These are phyloP conservation scores for Huntiella moniliformis DNA, from an alignment of 2,329 filamentous ascomycete genomes.

Conservation along the genomic window DNA sequence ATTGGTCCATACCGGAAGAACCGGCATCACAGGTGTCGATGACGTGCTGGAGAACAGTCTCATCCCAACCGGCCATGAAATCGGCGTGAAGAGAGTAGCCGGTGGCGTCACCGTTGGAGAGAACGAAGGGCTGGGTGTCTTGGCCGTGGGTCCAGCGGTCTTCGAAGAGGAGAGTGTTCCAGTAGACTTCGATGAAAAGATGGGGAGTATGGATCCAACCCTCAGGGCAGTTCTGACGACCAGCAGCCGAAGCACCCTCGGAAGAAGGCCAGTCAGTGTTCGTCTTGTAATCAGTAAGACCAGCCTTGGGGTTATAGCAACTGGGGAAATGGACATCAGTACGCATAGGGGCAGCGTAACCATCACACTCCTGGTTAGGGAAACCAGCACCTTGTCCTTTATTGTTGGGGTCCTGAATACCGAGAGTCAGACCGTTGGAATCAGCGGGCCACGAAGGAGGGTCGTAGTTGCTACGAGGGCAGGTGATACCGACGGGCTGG, in stretches of 20 bases:
- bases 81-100: slow-evolving; percentile 55
- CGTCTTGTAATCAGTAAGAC: slow-evolving; percentile 38
- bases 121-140: slow-evolving; percentile 41
- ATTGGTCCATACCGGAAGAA: slow-evolving; percentile 41
- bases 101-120: slow-evolving; percentile 49
- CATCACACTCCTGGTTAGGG: slow-evolving; percentile 50
- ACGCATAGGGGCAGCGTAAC: slow-evolving; percentile 39
- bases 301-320: slow-evolving; percentile 49
- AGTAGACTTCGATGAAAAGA: slow-evolving; percentile 41
- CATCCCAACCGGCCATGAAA: slow-evolving; percentile 57
- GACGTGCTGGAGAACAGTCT: slow-evolving; percentile 42
- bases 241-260: slow-evolving; percentile 23
- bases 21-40: slow-evolving; percentile 47
- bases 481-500: slow-evolving; percentile 40
- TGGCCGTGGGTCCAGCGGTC: slow-evolving; percentile 34
- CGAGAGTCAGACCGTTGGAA: slow-evolving; percentile 36
- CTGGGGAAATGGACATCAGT: slow-evolving; percentile 54
- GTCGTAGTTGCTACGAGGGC: slow-evolving; percentile 33
- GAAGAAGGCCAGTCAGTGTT: slow-evolving; percentile 47
- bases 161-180: slow-evolving; percentile 34
- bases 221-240: slow-evolving; percentile 33
- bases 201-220: slow-evolving; percentile 37
- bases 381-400: slow-evolving; percentile 43
- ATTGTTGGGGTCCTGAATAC: slow-evolving; percentile 36
- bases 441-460: slow-evolving; percentile 32